These are phyloP conservation scores for Malassezia vespertilionis DNA, from an alignment of 1,284 basidiomycete species.

Conservation along the genomic window DNA sequence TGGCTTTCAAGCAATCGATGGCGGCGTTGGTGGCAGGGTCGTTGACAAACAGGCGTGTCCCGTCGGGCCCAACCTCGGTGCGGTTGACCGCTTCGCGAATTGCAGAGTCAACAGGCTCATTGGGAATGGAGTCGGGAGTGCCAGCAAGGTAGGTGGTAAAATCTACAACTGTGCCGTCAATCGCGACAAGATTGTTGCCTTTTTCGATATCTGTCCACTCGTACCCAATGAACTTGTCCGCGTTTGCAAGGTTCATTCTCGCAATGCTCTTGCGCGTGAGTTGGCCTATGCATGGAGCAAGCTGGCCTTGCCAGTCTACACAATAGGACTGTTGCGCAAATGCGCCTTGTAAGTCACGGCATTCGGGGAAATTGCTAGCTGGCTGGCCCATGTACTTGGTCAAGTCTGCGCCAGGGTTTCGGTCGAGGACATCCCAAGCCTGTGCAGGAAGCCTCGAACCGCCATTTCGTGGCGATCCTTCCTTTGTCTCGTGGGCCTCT, in stretches of 20 bases:
- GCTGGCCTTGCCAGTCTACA: slow-evolving; percentile 19
- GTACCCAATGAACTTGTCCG: slow-evolving; percentile 25
- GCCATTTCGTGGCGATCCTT: too few relatives aligned
- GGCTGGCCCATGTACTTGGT: slow-evolving; percentile 60
- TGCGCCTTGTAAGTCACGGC: slow-evolving; percentile 50
- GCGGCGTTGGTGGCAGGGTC: slow-evolving; percentile 22
- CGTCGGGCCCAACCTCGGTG: slow-evolving; percentile 65
- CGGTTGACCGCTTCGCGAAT: slow-evolving; percentile 59
- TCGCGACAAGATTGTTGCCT: slow-evolving; percentile 51
- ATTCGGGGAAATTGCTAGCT: slow-evolving; percentile 51
- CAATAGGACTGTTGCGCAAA: slow-evolving; percentile 58
- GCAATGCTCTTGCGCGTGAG: neutral
- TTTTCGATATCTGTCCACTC: slow-evolving; percentile 36
- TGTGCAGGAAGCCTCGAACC: neutral
- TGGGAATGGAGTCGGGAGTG: slow-evolving; percentile 55
- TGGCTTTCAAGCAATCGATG: slow-evolving; percentile 35
- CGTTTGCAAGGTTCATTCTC: neutral
- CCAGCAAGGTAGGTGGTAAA: slow-evolving; percentile 73
- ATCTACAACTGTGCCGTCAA: slow-evolving; percentile 90
- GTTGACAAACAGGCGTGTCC: slow-evolving; percentile 53
- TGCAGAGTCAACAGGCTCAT: slow-evolving; percentile 69
- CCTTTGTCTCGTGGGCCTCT: slow-evolving; percentile 60
- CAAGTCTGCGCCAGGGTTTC: slow-evolving; percentile 70
- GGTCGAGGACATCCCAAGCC: neutral
- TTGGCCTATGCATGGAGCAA: slow-evolving; percentile 3